Evolutionary conservation across 2,329 filamentous ascomycete species (phyloP), one percentile per base, ranked within the genome.

Genomic region (Tolypocladium pustulatum): DNA sequence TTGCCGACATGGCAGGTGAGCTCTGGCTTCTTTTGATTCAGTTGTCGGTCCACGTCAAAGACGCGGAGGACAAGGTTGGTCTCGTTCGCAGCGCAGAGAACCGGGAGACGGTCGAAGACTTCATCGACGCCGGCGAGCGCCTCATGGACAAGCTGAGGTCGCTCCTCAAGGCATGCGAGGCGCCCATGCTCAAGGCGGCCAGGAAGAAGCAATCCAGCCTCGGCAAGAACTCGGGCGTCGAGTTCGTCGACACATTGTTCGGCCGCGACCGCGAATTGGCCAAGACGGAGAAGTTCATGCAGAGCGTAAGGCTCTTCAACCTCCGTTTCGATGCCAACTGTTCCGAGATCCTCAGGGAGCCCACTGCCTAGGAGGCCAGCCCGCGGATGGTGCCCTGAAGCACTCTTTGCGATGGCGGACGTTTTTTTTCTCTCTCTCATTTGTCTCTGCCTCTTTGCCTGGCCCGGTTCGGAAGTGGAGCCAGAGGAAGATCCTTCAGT

Each of bases 191-290:
- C 78, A 91, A 89, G 78, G 89, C 88, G 51, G 87, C 88, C 66
- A 93, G 91, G 81, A 83, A 90, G 74, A 75, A 82, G 46, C 86
- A 86, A 71, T 64, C 72, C 22, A 70, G 69, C 55, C 89, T 97
- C 74, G 93, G 92, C 70, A 92, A 91, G 79, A 93, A 91, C 72
- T 91, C 91, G 57, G 94, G 94, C 56, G 88, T 89, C 66, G 92
- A 97, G 77, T 97, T 99, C 68, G 93, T 99, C 68, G 88, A 97
- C 72, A 92, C 91, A 57, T 90, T 99, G 66, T 97, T 97, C 67
- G 93, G 92, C 64, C 87, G 89, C 62, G 93, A 97, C 70, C 84
- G 91, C 62, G 90, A 97, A 76, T 81, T 97, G 58, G 87, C 92
- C 72, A 87, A 87, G 74, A 97, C 93, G 2, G 91, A 97, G 78